These are phyloP conservation scores for Ambrosia hybrid DNA, from an alignment of 140 eudicot genomes.

Conservation along the genomic window DNA sequence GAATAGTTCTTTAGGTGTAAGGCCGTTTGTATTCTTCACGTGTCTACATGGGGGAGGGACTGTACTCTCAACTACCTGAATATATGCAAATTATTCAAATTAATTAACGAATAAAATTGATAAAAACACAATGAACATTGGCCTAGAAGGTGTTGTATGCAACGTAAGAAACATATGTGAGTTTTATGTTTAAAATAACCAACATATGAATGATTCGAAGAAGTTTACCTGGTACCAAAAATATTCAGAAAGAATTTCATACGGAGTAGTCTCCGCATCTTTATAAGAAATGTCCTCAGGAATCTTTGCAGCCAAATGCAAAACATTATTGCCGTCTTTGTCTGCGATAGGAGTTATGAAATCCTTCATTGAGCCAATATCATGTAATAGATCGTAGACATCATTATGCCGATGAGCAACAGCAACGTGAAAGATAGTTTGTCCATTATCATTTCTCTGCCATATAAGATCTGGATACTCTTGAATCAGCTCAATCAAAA, in stretches of 20 bases:
- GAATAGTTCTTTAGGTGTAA: slow-evolving; percentile 26
- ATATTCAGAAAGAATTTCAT: slow-evolving; percentile 34
- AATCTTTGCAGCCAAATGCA: slow-evolving; percentile 32
- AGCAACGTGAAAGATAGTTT: slow-evolving; percentile 36
- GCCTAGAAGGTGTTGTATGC: no score
- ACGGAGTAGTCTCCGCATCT: slow-evolving; percentile 20
- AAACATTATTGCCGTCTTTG: no score
- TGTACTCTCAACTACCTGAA: neutral
- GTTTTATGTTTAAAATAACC: no score
- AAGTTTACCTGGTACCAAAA: slow-evolving; percentile 35
- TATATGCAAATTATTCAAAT: no score
- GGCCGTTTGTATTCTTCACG: neutral
- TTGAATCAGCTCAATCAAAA: slow-evolving; percentile 24
- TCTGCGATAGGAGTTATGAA: no score
- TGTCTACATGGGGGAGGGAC: slow-evolving; percentile 19
- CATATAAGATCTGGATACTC: slow-evolving; percentile 34
- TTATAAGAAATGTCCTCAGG: slow-evolving; percentile 3
- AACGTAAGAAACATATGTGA: no score
- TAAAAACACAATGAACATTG: no score
- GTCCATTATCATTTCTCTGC: slow-evolving; percentile 1
- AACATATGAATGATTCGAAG: no score
- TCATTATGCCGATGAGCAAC: slow-evolving; percentile 25
- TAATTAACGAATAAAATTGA: no score
- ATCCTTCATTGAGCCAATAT: no score
- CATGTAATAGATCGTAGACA: neutral